These are phyloP conservation scores for Podospora anserina DNA, from an alignment of 495 filamentous ascomycete species.

Conservation along the genomic window DNA sequence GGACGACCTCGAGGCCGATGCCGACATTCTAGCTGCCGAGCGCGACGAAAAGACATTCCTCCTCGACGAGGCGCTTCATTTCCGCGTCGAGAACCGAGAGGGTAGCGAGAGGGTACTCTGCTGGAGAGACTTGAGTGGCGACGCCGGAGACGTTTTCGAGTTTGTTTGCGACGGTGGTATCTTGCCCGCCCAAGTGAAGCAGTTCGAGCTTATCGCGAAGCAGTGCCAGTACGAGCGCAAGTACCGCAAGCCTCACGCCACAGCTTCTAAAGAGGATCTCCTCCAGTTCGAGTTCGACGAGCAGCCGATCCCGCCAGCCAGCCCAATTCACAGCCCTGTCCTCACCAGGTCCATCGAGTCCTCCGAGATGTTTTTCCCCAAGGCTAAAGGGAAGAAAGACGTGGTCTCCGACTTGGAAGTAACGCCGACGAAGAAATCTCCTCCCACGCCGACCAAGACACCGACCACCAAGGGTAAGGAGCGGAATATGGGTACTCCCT, in stretches of 20 bases:
- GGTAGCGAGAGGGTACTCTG: conserved; percentile 79
- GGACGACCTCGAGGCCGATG: conserved; percentile 69
- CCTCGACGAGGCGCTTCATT: conserved; percentile 85
- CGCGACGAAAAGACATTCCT: conserved; percentile 97
- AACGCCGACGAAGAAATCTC: conserved; percentile 16
- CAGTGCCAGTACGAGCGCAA: conserved; percentile 98
- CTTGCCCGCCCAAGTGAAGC: conserved; percentile 64
- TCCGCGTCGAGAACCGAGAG: conserved; percentile 76
- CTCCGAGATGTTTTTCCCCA: conserved; percentile 43
- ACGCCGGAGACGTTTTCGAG: conserved; percentile 89
- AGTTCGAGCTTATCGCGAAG: conserved; percentile 78
- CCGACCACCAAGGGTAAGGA: conserved; percentile 31
- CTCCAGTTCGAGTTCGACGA: conserved; percentile 75
- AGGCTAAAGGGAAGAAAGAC: conserved; percentile 33
- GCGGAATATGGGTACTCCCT: conserved; percentile 42
- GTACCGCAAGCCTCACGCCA: conserved; percentile 71
- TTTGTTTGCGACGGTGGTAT: conserved; percentile 84
- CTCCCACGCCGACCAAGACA: conserved; percentile 11
- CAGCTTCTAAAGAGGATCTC: conserved; percentile 78
- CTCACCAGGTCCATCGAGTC: conserved; percentile 48
- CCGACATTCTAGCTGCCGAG: conserved; percentile 62
- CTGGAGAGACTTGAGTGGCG: conserved; percentile 92
- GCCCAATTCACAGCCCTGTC: conserved; percentile 66
- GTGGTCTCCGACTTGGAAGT: conserved; percentile 17
- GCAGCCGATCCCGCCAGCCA: conserved; percentile 76